Evolutionary conservation across 306 rosid species (phyloP).

Genomic region (Oemleria cerasiformis): DNA sequence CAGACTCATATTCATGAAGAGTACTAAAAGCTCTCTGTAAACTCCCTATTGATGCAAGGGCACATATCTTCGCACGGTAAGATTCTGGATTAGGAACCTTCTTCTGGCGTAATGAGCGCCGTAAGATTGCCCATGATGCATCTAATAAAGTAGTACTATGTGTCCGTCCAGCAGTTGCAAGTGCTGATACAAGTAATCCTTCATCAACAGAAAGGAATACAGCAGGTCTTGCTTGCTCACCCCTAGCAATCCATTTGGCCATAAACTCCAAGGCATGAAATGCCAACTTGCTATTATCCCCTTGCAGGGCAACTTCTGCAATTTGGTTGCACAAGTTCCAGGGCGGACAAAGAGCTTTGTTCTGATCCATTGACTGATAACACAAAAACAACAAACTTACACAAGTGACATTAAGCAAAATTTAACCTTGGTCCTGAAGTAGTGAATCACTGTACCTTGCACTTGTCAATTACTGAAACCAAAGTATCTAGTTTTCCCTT

Average conservation of each 20-base stretch:
- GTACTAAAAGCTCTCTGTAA: slow-evolving; percentile 76
- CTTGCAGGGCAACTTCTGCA: slow-evolving; percentile 61
- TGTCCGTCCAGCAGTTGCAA: slow-evolving; percentile 81
- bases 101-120: slow-evolving; percentile 68
- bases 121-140: slow-evolving; percentile 82
- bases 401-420: slow-evolving; percentile 24
- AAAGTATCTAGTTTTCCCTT: slow-evolving; percentile 68
- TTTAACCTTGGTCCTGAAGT: no score
- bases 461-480: slow-evolving; percentile 74
- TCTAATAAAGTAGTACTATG: slow-evolving; percentile 58
- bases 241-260: slow-evolving; percentile 83
- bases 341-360: slow-evolving; percentile 91
- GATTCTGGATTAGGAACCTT: slow-evolving; percentile 91
- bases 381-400: slow-evolving; percentile 26
- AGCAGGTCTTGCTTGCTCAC: slow-evolving; percentile 69
- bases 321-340: slow-evolving; percentile 68
- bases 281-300: slow-evolving; percentile 77
- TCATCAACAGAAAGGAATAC: slow-evolving; percentile 66
- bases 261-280: slow-evolving; percentile 69
- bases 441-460: slow-evolving; percentile 51
- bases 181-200: slow-evolving; percentile 71
- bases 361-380: slow-evolving; percentile 74
- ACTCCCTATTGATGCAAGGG: slow-evolving; percentile 73
- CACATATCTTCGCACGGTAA: slow-evolving; percentile 70
- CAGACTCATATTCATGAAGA: slow-evolving; percentile 64